Percentiles rank a stretch among this genome's conserved stretches.
phyloP scores from a whole-genome alignment of 1,284 basidiomycete genomes.

The Puccinia brachypodii region DNA sequence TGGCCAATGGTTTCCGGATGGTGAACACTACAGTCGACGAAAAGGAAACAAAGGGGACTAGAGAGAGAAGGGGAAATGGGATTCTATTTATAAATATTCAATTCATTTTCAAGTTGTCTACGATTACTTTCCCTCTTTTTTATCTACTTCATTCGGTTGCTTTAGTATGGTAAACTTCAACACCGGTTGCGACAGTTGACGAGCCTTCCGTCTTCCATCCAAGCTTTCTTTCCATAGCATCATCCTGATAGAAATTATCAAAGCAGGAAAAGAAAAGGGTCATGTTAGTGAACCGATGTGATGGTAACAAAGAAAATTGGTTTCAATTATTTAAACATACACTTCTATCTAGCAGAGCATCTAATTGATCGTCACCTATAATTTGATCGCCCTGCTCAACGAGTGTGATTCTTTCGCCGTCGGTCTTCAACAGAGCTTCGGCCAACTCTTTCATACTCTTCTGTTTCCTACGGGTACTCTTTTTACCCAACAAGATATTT shows the following conservation, averaged over 20 bases:
- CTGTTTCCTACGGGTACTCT: conserved; percentile 55
- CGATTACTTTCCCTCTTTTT: background rate
- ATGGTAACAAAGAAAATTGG: background rate
- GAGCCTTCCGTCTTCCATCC: conserved; percentile 31
- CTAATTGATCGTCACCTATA: conserved; percentile 72
- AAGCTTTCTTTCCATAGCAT: conserved; percentile 40
- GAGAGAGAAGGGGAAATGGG: too few species aligned
- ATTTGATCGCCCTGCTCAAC: conserved; percentile 74
- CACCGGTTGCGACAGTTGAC: background rate
- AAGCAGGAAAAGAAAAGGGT: background rate
- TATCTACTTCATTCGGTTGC: conserved; percentile 11
- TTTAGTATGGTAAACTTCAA: conserved; percentile 47
- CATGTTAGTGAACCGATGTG: background rate
- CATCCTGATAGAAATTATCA: conserved; percentile 44
- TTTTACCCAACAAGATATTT: conserved; percentile 33
- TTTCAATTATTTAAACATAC: background rate
- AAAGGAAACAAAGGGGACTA: background rate
- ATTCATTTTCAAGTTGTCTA: background rate
- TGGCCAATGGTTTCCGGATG: background rate
- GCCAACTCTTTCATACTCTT: conserved; percentile 78
- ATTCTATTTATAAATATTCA: background rate
- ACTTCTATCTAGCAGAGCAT: conserved; percentile 72
- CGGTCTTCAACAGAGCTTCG: conserved; percentile 72
- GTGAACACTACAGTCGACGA: background rate
- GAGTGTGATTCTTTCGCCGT: conserved; percentile 86